Conservation (phyloP, 768 basidiomycete genomes). For the Wakefieldia striispora region DNA sequence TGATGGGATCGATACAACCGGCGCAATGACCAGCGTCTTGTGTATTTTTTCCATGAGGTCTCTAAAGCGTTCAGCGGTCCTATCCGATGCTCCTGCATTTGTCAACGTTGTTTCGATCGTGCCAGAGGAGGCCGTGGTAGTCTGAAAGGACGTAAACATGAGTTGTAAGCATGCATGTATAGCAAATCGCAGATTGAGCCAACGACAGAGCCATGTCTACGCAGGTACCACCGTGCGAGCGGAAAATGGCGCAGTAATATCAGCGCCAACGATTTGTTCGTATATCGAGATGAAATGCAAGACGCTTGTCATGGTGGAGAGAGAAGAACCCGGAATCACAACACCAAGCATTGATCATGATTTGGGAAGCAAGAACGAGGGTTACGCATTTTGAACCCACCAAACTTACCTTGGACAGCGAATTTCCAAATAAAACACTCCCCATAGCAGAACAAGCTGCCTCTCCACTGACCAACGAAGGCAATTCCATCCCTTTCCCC, state of each 20-base stretch:
- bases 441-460: slow-evolving; percentile 26
- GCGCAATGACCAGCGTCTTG: slow-evolving; percentile 58
- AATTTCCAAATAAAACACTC: slow-evolving; percentile 48
- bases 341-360: background rate
- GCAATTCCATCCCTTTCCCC: background rate
- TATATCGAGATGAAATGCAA: background rate
- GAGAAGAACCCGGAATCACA: background rate
- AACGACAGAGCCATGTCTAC: slow-evolving; percentile 10
- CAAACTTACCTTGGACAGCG: slow-evolving; percentile 12
- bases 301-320: background rate
- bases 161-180: slow-evolving; percentile 11
- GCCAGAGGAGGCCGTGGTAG: background rate
- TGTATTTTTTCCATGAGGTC: slow-evolving; percentile 67
- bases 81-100: slow-evolving; percentile 1
- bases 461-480: background rate
- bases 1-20: slow-evolving; percentile 41
- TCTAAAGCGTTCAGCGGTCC: slow-evolving; percentile 38
- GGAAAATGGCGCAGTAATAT: background rate
- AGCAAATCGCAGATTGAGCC: slow-evolving; percentile 5
- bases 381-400: slow-evolving; percentile 3
- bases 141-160: slow-evolving; percentile 11
- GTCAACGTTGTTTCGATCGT: slow-evolving; percentile 12
- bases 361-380: slow-evolving; percentile 5
- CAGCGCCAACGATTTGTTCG: too few species aligned
- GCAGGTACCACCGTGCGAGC: background rate